Evolutionary conservation across 768 basidiomycete genomes (phyloP), one percentile per base, ranked within the genome.

Genomic region (Favolaschia claudopus): DNA sequence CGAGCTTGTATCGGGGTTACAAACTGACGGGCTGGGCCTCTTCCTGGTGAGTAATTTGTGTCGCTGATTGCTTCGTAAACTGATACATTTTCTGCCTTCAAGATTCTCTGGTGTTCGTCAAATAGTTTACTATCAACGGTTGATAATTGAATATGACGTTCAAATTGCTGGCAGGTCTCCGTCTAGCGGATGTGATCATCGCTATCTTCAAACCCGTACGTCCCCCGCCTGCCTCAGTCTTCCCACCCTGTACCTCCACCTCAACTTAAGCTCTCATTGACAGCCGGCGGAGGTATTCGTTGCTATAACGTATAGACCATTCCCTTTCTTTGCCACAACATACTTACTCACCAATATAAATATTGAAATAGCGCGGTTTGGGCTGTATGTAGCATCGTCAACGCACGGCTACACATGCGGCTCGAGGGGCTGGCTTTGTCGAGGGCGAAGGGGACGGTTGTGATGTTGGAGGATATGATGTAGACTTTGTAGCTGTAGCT

Each of bases 361-460:
- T 17, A 3, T 40, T 20, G 7, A 27, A 10, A 2, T 13, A 58
- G 55, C 2, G 43, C 48, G 5, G 46, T 49, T 9, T 49, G 55
- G 55, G 47, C 14, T 2, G 15, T 58, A 2, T 28, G 10, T 19
- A 50, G 47, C 12, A 49, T 58, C 13, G 39, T 58, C 5, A 58
- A 58, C 27, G 38, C 55, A 5, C 46, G 55, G 24, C 25, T 58
- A 14, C 55, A 58, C 15, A 58, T 58, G 55, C 47, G 55, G 4
- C 32, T 58, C 1, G 48, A 58, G 22, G 55, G 55, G 13, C n/a
- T 58, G n/a, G 38, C 39, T 9, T 32, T 33, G 6, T 3, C 39
- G 7, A 29, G 19, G n/a, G 27, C 51, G 8, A 14, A 12, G 2
- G 27, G 32, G 3, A 6, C 39, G 10, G 25, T 50, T 2, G 22